Evolutionary conservation across 352 stramenopile species (phyloP), one percentile per base, ranked within the genome.

Genomic region (Pythium pectinolyticum): DNA sequence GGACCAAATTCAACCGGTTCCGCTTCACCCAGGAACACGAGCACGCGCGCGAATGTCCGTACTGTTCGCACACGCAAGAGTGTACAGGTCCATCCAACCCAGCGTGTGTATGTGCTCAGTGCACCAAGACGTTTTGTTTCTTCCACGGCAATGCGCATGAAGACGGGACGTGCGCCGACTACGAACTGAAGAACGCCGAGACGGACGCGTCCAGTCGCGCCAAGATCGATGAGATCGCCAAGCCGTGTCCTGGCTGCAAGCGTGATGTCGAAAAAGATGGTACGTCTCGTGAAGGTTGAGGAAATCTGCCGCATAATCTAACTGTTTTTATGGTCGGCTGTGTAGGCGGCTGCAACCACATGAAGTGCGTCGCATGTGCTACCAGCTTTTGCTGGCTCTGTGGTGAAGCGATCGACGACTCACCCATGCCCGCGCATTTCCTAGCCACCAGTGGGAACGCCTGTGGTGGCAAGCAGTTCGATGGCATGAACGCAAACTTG

Each of bases 341-440:
- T n/a, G n/a, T n/a, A 75, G 86, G 83, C 15, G 88, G 89, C 1
- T 97, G 90, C 69, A 97, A 97, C 63, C 90, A 97, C 63, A 97
- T 97, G 74, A 96, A 91, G 61, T 96, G 89, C 57, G 73, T 87
- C 12, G 82, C 85, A 25, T 97, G 90, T 63, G 72, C 59, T 10
- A 86, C 75, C 25, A 84, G 84, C 54, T 97, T 97, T 64, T 97
- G 91, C 71, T 97, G 89, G 89, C 83, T 97, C 31, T 97, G 91
- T 34, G 64, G 80, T n/a, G 68, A 81, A 56, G 50, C 90, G 41
- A 85, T 97, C 27, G 91, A 97, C 57, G 82, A 87, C 57, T 79
- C 70, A 19, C 77, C 88, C 22, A 94, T 95, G 43, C 89, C 89
- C 0, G 69, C 90, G 35, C 90, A 97, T 57, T 97, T 37, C 7